These are phyloP conservation scores for Peronosclerospora sorghi DNA, from an alignment of 352 stramenopile species.

Conservation along the genomic window DNA sequence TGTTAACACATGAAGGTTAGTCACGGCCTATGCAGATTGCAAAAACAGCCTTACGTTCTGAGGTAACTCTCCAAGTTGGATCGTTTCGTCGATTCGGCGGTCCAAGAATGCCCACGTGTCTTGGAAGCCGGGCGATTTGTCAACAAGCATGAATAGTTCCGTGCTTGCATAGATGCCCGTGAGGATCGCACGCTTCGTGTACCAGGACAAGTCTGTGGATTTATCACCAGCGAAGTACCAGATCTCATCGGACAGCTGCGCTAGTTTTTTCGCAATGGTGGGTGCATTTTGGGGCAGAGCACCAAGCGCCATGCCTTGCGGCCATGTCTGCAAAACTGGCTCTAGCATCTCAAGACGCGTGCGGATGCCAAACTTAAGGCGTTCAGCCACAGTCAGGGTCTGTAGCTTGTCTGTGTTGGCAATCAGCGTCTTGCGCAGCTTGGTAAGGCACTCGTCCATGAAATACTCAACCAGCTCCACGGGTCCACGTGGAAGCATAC, in stretches of 20 bases:
- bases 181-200: constrained; percentile 75
- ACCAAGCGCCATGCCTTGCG: constrained; percentile 72
- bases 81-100: constrained; percentile 72
- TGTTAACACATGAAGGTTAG: not conserved
- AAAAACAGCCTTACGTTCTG: constrained; percentile 43
- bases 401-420: constrained; percentile 49
- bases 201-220: constrained; percentile 77
- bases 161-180: constrained; percentile 71
- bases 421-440: constrained; percentile 52
- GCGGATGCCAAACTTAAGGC: constrained; percentile 71
- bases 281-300: constrained; percentile 65
- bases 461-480: constrained; percentile 81
- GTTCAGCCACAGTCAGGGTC: constrained; percentile 60
- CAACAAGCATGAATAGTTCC: constrained; percentile 80
- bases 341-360: constrained; percentile 52
- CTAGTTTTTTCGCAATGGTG: constrained; percentile 59
- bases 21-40: not conserved
- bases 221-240: constrained; percentile 84
- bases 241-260: constrained; percentile 67
- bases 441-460: constrained; percentile 61
- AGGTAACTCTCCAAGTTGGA: constrained; percentile 63
- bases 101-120: constrained; percentile 80
- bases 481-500: constrained; percentile 65
- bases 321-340: constrained; percentile 50
- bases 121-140: constrained; percentile 56